Evolutionary conservation across 352 stramenopile species (phyloP), one percentile per base, ranked within the genome.

Genomic region (Phytophthora tentaculata): DNA sequence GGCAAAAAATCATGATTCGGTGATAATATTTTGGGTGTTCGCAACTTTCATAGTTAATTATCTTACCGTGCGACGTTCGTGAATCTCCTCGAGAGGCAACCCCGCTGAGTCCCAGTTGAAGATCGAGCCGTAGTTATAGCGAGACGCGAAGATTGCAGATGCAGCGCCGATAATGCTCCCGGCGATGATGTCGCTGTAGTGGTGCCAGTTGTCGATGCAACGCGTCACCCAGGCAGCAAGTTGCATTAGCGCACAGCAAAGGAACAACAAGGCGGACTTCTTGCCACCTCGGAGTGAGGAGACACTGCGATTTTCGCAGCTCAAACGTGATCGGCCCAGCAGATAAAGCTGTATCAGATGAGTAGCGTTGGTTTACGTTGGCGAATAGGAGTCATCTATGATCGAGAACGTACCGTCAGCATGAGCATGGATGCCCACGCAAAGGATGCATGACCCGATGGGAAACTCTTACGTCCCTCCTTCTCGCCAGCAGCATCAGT

Each of bases 201-300:
- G 82, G 58, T 95, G 87, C 87, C 85, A 93, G 60, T 95, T 95
- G 73, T 94, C 87, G 48, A 91, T 80, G 26, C 81, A 89, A 43
- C 87, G 87, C 16, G 87, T 90, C 22, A 94, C 66, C 87, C 87
- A 95, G 2, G 84, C 44, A n/a, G 87, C 85, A 8, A 94, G 47
- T 2, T 91, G 32, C 22, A 79, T 75, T 19, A 85, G 87, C 9
- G 68, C 29, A 56, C 87, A 90, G 64, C 82, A 90, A 29, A 93
- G 3, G 52, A 92, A 89, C 7, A 94, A 61, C 71, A 87, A 81
- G 50, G 90, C 17, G 35, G 73, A 83, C 59, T 89, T 92, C 53
- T 79, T 75, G 22, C 69, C 74, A 17, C 81, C 84, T n/a, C 74
- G 77, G 41, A 86, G 45, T 14, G 79, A 77, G 2, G 77, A 81